These are phyloP conservation scores for Rhodotorula toruloides DNA, from an alignment of 768 basidiomycete species.

Conservation along the genomic window DNA sequence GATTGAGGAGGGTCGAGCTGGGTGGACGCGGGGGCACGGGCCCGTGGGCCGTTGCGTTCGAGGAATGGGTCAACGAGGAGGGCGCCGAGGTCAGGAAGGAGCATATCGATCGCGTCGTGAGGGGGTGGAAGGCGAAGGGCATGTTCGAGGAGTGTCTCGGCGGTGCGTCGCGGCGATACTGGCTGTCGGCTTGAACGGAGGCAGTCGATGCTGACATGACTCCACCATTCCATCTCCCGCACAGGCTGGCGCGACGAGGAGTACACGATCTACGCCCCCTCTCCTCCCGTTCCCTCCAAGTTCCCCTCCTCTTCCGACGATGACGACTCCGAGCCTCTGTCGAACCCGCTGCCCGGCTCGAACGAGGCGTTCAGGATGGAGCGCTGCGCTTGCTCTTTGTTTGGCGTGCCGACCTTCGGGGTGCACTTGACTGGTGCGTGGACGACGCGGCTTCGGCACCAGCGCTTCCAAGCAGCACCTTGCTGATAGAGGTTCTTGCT, in stretches of 20 bases:
- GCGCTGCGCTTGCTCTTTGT: constrained; percentile 77
- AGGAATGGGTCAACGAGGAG: constrained; percentile 38
- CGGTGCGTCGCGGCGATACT: constrained; percentile 38
- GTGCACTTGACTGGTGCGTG: constrained; percentile 68
- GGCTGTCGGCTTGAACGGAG: neutral
- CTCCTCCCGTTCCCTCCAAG: constrained; percentile 55
- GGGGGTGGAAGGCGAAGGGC: constrained; percentile 45
- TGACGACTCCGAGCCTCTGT: no score
- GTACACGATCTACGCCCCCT: constrained; percentile 55
- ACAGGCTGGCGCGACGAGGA: constrained; percentile 77
- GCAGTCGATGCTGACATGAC: no score
- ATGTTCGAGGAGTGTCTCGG: constrained; percentile 46
- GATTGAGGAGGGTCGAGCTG: neutral
- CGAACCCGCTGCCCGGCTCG: constrained; percentile 49
- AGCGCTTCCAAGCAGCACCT: neutral
- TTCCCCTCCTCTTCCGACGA: constrained; percentile 57
- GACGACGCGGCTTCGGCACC: neutral
- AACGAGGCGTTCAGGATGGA: constrained; percentile 87
- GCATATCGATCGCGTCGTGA: constrained; percentile 41
- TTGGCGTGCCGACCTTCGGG: constrained; percentile 85
- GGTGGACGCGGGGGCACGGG: neutral
- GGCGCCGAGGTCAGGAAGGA: constrained; percentile 34
- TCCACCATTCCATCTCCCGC: constrained; percentile 33
- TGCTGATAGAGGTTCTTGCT: neutral
- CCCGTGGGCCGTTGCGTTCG: constrained; percentile 38